phyloP scores from a whole-genome alignment of 2,329 filamentous ascomycete species.

The Trichothecium roseum region DNA sequence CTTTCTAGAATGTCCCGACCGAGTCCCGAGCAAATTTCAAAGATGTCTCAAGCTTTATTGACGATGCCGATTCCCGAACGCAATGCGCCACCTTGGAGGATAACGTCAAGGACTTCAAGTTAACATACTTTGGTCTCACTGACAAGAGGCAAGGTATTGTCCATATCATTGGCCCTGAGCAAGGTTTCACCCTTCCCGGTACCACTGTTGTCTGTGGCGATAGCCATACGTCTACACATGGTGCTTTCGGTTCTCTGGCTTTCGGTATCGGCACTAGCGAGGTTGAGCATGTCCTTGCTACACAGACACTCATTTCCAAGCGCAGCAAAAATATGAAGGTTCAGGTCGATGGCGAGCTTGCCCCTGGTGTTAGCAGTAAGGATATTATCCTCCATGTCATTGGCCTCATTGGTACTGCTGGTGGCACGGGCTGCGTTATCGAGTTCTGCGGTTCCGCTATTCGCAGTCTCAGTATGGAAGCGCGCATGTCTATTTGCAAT shows the following conservation, averaged over 20 bases:
- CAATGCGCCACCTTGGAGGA: conserved; percentile 96
- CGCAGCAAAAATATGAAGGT: conserved; percentile 98
- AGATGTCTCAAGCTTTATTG: conserved; percentile 85
- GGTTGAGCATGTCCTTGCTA: conserved; percentile 92
- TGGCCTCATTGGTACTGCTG: conserved; percentile 87
- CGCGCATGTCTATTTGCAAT: conserved; percentile 98
- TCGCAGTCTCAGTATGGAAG: conserved; percentile 82
- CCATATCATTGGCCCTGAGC: conserved; percentile 95
- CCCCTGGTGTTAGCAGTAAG: conserved; percentile 89
- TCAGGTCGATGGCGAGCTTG: conserved; percentile 83
- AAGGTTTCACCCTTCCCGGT: conserved; percentile 94
- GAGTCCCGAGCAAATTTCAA: conserved; percentile 85
- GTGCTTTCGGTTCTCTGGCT: conserved; percentile 87
- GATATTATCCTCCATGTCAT: conserved; percentile 91
- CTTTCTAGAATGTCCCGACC: conserved; percentile 77
- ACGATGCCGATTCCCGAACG: conserved; percentile 84
- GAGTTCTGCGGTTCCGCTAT: conserved; percentile 97
- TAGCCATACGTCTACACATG: conserved; percentile 96
- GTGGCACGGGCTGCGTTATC: conserved; percentile 88
- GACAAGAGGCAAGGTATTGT: conserved; percentile 98
- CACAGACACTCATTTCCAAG: conserved; percentile 88
- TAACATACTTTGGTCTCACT: conserved; percentile 94
- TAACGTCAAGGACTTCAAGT: conserved; percentile 91
- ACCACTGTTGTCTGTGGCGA: conserved; percentile 97
- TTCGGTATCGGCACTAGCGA: conserved; percentile 98